These are phyloP conservation scores for Torulaspora pretoriensis DNA, from an alignment of 1,139 yeast species.

Conservation along the genomic window DNA sequence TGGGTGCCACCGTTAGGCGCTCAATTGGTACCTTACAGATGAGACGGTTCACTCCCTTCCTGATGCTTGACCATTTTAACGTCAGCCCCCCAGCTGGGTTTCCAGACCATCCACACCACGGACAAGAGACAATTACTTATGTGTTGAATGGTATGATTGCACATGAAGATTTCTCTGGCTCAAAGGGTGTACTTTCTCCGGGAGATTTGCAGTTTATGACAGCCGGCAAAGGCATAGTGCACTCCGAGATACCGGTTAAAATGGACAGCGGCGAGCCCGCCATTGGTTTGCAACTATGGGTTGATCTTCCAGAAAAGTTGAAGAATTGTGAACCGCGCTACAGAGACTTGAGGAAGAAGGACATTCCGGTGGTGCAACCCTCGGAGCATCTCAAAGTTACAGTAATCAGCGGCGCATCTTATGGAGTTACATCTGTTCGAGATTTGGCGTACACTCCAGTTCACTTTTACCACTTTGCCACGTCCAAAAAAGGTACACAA, in stretches of 20 bases:
- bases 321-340: conserved; percentile 74
- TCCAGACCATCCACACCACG: conserved; percentile 92
- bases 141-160: conserved; percentile 73
- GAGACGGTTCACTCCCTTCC: conserved; percentile 76
- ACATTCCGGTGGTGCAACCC: conserved; percentile 67
- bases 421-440: conserved; percentile 68
- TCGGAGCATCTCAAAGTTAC: conserved; percentile 65
- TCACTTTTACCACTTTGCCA: conserved; percentile 62
- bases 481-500: conserved; percentile 60
- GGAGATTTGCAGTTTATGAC: conserved; percentile 96
- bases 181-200: conserved; percentile 68
- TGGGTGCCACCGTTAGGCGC: conserved; percentile 79
- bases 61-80: conserved; percentile 77
- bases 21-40: conserved; percentile 67
- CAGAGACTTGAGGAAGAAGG: conserved; percentile 68
- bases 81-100: conserved; percentile 68
- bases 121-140: conserved; percentile 83
- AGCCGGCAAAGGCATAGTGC: conserved; percentile 86
- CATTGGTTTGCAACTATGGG: conserved; percentile 86
- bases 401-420: conserved; percentile 72
- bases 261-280: conserved; percentile 54
- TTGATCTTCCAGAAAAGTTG: conserved; percentile 70
- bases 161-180: conserved; percentile 89
- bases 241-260: conserved; percentile 79
- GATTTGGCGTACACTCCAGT: conserved; percentile 85